Conservation (phyloP, 1,139 yeast species). For the Geotrichum candidum region DNA sequence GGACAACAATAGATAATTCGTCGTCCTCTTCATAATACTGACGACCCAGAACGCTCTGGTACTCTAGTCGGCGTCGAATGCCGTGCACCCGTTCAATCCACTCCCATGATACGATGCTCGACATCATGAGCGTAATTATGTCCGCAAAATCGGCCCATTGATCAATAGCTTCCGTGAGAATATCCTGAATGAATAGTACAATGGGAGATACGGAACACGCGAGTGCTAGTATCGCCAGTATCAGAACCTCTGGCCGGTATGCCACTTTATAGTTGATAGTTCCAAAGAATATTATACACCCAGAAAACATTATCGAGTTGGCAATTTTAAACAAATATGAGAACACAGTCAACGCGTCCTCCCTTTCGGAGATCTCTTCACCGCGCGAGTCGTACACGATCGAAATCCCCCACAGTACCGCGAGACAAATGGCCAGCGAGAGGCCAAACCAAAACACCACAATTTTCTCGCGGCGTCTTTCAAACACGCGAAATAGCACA, state of each 20-base stretch:
- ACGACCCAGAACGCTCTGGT: slow-evolving; percentile 71
- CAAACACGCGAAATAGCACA: slow-evolving; percentile 13
- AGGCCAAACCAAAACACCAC: slow-evolving; percentile 16
- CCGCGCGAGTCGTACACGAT: not conserved
- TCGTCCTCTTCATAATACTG: slow-evolving; percentile 60
- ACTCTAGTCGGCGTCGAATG: slow-evolving; percentile 56
- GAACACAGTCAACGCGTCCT: slow-evolving; percentile 46
- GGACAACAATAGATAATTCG: not conserved
- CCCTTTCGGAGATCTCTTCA: not conserved
- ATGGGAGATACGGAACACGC: slow-evolving; percentile 58
- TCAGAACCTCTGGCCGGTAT: slow-evolving; percentile 43
- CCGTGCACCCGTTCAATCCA: slow-evolving; percentile 71
- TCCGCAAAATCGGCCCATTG: slow-evolving; percentile 72
- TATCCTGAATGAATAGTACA: slow-evolving; percentile 72
- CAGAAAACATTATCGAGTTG: slow-evolving; percentile 63
- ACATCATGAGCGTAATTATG: slow-evolving; percentile 43
- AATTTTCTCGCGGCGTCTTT: slow-evolving; percentile 9
- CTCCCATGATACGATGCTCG: slow-evolving; percentile 69
- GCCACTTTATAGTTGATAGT: slow-evolving; percentile 50
- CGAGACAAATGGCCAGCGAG: slow-evolving; percentile 1
- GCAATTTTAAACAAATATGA: slow-evolving; percentile 73
- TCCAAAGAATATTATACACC: slow-evolving; percentile 53
- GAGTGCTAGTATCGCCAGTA: slow-evolving; percentile 54
- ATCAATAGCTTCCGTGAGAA: slow-evolving; percentile 48
- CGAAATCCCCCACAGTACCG: slow-evolving; percentile 10